Evolutionary conservation across 805 yeast genomes (phyloP), one percentile per base, ranked within the genome.

Genomic region (Yamadazyma takamatsuzukensis): DNA sequence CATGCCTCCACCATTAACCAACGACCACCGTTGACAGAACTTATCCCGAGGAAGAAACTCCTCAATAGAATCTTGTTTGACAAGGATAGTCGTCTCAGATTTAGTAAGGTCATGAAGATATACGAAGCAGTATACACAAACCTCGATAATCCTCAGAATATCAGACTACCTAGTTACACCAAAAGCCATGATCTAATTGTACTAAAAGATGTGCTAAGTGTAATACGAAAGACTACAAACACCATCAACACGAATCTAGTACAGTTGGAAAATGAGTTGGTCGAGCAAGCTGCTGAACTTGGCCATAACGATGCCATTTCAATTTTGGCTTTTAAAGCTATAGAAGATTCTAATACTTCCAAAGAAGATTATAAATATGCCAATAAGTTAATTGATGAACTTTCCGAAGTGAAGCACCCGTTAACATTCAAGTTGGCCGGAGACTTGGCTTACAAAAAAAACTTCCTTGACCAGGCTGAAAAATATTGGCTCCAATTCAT

Each of bases 261-360:
- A 4, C 73, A 62, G 10, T 59, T 86, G 21, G 96, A 88, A 50
- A 75, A 78, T 41, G 79, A 76, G 41, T 54, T 89, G 14, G 71
- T 88, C n/a, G 94, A 87, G 39, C 72, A 71, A 32, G 86, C 95
- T 10, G 95, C 95, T 0, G 94, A 84, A 47, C 48, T 76, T 48
- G 96, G 96, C 0, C 77, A 83, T 47, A 74, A 78, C 41, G 86
- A 87, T 54, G 96, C 96, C 0, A 74, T 88, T 15, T 67, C 90
- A 1, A 62, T 84, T 9, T 54, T 89, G 14, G 77, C 90, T 3
- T 86, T 80, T 43, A 78, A 80, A 30, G 77, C 84, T 2, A 56
- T 84, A 18, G 42, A 42, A 26, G 58, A 63, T 9, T 38, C 38
- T 12, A 23, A 28, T 2, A 34, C 39, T 1, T 25, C 43, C 6